Evolutionary conservation across 2,329 filamentous ascomycete genomes (phyloP).

Genomic region (Knufia petricola): DNA sequence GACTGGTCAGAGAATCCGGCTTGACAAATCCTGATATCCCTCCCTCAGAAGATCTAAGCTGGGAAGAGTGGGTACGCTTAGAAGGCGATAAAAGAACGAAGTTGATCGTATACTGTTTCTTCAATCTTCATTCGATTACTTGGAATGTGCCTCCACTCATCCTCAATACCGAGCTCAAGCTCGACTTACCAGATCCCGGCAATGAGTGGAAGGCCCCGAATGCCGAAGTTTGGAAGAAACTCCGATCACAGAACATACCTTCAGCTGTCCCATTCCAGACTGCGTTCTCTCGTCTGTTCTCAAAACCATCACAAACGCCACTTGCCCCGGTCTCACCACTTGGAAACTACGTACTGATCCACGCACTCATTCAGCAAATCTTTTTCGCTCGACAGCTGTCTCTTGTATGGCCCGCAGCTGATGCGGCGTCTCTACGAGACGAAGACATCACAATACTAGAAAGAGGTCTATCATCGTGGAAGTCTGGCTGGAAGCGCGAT

Average conservation of each 20-base stretch:
- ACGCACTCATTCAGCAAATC: constrained; percentile 46
- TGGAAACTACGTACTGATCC: constrained; percentile 46
- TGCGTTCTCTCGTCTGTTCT: constrained; percentile 36
- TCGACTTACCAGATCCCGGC: constrained; percentile 46
- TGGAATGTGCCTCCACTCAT: constrained; percentile 53
- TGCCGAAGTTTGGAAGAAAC: constrained; percentile 40
- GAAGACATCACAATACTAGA: constrained; percentile 39
- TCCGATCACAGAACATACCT: constrained; percentile 17
- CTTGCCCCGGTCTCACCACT: constrained; percentile 36
- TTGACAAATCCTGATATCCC: constrained; percentile 26
- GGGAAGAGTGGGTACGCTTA: constrained; percentile 45
- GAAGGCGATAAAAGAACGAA: constrained; percentile 47
- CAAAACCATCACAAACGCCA: constrained; percentile 30
- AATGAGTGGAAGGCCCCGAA: constrained; percentile 47
- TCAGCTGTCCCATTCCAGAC: constrained; percentile 32
- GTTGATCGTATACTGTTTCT: constrained; percentile 48
- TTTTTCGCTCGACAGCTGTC: constrained; percentile 43
- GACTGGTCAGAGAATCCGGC: constrained; percentile 46
- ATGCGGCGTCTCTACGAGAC: constrained; percentile 33
- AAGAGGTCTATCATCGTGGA: constrained; percentile 41
- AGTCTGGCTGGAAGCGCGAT: constrained; percentile 43
- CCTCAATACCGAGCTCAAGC: constrained; percentile 44
- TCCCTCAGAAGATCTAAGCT: constrained; percentile 33
- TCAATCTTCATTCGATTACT: constrained; percentile 52
- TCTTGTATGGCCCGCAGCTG: constrained; percentile 35